Base-by-base conservation (phyloP, 148 eudicot species). In the Silene latifolia region DNA sequence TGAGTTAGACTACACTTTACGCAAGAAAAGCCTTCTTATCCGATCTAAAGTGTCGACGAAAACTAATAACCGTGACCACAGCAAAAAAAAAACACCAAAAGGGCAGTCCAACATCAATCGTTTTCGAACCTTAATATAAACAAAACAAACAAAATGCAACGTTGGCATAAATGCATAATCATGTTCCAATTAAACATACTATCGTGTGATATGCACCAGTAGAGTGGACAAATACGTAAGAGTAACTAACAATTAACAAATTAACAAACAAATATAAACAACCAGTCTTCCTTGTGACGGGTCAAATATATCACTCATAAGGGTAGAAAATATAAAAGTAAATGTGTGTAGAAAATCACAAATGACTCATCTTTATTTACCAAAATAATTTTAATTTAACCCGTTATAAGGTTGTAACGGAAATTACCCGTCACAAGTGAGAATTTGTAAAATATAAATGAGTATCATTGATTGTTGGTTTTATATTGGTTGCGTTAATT, bases 101-200 rank as follows among this genome's bases (percentile, higher is more conserved):
- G 63, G 0, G 21, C 3, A 63, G 44, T 9, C 56, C 9, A 53
- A 46, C 25, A 11, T 21, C 71, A 74, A 74, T 74, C 71, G 66
- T 74, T 64, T 32, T 74, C 71, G 14, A 74, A 35, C 14, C 19
- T 74, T 64, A 44, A 29, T 53, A 66, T 65, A 63, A 32, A 47
- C 39, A 20, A 51, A 70, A 70, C 35, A 25, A 70, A 24, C 20
- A 15, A 54, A 64, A 54, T 65, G 63, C 12, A 18, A 3, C 27
- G 8, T 51, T 74, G 71, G 77, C 77, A 69, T 69, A 46, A 32
- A 32, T 32, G 5, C 35, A 32, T 32, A 32, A 32, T 69, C 20
- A 15, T 56, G 10, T n/a, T 24, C 29, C 58, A 8, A 19, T 12
- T 24, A 59, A 63, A 39, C 44, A 39, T 7, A 39, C 6, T 39